Base-by-base conservation (phyloP, 2,329 filamentous ascomycete species). In the Elsinoe arachidis region DNA sequence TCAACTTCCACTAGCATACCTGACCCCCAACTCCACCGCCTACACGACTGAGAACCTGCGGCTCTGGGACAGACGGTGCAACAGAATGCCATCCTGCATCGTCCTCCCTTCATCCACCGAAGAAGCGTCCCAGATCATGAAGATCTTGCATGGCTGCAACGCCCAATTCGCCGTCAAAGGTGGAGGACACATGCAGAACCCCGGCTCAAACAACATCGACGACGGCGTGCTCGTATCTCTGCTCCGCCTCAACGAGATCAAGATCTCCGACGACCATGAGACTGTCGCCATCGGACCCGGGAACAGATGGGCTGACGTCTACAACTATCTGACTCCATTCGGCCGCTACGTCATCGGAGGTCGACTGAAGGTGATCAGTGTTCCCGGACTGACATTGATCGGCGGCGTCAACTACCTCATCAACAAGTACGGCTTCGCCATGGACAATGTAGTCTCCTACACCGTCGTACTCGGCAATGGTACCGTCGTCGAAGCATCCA, bases 401-500 rank as follows among this genome's bases (percentile, higher is more conserved):
- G 68, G 67, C n/a, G 67, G 67, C 5, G 62, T 68, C 35, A 64
- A 61, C 6, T 70, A 66, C 60, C 66, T 67, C 44, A 62, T 62
- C 1, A 58, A 59, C 4, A 47, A 55, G 46, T 41, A 61, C 35
- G 68, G 67, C 11, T 67, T 63, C 56, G 65, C 60, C 6, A 65
- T 65, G 37, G 67, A 69, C 57, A 64, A 63, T 23, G 63, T 70
- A 6, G 43, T 58, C 23, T 64, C 63, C n/a, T 67, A 60, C 46
- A 63, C 66, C 56, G 58, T 60, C 11, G 15, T 52, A 11, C n/a
- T 39, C 3, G 47, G 15, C n/a, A 66, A 72, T 56, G 74, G 74
- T 0, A 61, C 62, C 3, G 63, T 74, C 30, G 65, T 72, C 10
- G 67, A 62, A 1, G 68, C 71, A 0, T 78, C 75, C 1, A 66